phyloP scores from a whole-genome alignment of 345 rosid species.

The Linum trigynum region DNA sequence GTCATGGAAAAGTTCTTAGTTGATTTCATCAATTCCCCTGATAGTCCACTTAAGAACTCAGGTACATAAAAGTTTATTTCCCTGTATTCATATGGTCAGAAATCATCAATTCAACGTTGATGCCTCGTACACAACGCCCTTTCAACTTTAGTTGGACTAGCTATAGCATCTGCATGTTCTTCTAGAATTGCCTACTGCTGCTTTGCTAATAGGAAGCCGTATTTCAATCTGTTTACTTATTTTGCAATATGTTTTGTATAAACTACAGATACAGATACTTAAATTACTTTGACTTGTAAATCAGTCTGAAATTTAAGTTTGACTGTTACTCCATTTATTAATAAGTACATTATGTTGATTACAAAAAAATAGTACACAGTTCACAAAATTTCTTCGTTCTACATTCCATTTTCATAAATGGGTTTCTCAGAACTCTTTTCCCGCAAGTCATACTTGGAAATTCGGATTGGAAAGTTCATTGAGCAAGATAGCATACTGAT shows the following conservation, averaged over 20 bases:
- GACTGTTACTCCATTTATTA: neutral
- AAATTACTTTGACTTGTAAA: too few species aligned
- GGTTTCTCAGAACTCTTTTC: neutral
- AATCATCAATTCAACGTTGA: neutral
- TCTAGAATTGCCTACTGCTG: neutral
- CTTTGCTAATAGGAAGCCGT: neutral
- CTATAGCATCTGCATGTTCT: neutral
- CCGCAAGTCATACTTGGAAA: neutral
- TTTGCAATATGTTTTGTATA: too few species aligned
- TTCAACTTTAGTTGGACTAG: neutral
- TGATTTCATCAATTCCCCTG: constrained; percentile 63
- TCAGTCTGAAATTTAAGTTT: neutral
- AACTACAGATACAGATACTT: neutral
- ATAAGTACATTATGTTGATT: too few species aligned
- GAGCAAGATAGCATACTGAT: neutral
- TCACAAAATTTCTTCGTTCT: too few species aligned
- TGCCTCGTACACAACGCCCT: neutral
- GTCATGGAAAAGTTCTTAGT: constrained; percentile 80
- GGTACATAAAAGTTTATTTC: constrained; percentile 21
- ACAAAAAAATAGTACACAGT: too few species aligned
- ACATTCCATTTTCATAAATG: too few species aligned
- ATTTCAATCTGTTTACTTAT: too few species aligned
- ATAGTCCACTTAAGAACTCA: constrained; percentile 50
- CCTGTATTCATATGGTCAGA: too few species aligned
- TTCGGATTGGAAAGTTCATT: neutral